Evolutionary conservation across 2,329 filamentous ascomycete genomes (phyloP).

Genomic region (Diatrype stigma): DNA sequence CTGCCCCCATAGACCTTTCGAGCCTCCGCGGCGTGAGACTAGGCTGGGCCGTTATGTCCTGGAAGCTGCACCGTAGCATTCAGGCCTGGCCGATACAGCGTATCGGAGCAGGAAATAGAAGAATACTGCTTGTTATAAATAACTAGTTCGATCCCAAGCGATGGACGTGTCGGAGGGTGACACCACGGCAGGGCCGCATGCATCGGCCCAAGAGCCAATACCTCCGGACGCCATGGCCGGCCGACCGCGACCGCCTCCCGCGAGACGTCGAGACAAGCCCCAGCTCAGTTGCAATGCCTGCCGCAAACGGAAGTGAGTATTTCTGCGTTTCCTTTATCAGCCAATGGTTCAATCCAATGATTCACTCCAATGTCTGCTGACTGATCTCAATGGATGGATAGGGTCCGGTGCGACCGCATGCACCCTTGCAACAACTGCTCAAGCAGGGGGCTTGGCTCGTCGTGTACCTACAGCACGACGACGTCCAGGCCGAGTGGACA

Average conservation of each 20-base stretch:
- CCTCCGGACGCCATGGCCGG: not conserved
- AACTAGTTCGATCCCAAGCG: no score
- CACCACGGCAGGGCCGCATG: not conserved
- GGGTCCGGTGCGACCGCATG: constrained; percentile 21
- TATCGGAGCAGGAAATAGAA: no score
- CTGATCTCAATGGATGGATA: constrained; percentile 3
- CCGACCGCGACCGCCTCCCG: not conserved
- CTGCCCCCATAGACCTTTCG: no score
- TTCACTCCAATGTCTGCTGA: not conserved
- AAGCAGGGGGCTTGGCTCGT: constrained; percentile 8
- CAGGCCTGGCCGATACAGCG: no score
- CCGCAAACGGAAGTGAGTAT: not conserved
- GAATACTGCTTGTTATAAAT: no score
- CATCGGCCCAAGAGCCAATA: not conserved
- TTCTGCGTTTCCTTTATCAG: not conserved
- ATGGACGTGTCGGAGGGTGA: not conserved
- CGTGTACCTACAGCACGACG: not conserved
- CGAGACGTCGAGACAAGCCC: not conserved
- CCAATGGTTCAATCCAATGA: not conserved
- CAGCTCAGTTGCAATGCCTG: not conserved
- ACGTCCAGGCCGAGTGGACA: not conserved
- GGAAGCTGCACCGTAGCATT: no score
- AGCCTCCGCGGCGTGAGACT: no score
- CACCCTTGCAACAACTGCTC: constrained; percentile 20
- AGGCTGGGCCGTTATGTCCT: no score